Percentiles rank a stretch among this genome's conserved stretches.
Conservation (phyloP, 768 basidiomycete species). For the Suillus americanus region DNA sequence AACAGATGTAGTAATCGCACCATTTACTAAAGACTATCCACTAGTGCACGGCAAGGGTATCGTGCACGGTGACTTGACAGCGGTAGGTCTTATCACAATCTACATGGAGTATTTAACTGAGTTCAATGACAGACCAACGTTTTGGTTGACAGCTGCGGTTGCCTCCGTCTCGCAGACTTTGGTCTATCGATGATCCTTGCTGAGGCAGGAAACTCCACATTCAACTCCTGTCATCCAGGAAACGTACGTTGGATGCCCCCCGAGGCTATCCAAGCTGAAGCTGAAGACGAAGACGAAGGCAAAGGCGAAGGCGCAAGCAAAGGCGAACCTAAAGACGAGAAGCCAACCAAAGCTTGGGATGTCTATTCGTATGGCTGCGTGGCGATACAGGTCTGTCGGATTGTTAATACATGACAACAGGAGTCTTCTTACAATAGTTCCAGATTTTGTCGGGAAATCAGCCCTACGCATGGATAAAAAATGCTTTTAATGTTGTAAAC, state of each 20-base stretch:
- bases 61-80: conserved; percentile 47
- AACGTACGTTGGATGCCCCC: conserved; percentile 17
- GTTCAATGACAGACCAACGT: conserved; percentile 31
- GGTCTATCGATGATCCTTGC: conserved; percentile 33
- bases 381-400: not conserved
- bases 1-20: too few relatives aligned
- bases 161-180: conserved; percentile 37
- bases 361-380: conserved; percentile 2
- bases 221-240: conserved; percentile 8
- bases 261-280: conserved; percentile 9
- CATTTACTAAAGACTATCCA: not conserved
- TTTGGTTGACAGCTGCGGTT: conserved; percentile 32
- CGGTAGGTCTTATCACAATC: conserved; percentile 24
- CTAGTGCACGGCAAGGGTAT: conserved; percentile 23
- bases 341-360: conserved; percentile 15
- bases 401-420: not conserved
- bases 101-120: not conserved
- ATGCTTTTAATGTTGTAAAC: conserved; percentile 14
- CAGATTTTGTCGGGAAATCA: conserved; percentile 26
- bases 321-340: not conserved
- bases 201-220: conserved; percentile 32
- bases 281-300: not conserved
- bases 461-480: conserved; percentile 17
- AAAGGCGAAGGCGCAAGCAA: too few relatives aligned
- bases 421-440: not conserved